These are phyloP conservation scores for Coemansia sp. DNA, from an alignment of 192 early-diverging fungal genomes.

Conservation along the genomic window DNA sequence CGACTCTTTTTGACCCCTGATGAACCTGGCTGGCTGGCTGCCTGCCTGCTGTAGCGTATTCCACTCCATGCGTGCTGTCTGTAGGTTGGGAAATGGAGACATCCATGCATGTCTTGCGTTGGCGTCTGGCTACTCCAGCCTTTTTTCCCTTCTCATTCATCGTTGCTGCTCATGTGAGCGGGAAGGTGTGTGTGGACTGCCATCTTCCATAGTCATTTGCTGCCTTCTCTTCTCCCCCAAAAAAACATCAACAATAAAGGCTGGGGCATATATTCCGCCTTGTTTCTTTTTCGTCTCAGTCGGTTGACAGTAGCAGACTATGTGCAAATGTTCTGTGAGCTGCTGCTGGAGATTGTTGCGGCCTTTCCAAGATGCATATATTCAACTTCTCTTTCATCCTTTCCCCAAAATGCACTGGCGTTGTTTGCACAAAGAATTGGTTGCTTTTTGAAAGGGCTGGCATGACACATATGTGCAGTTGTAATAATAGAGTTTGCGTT, in stretches of 20 bases:
- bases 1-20: not conserved
- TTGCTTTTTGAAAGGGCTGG: not conserved
- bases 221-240: not conserved
- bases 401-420: not conserved
- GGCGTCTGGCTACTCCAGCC: not conserved
- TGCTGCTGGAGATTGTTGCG: conserved; percentile 1
- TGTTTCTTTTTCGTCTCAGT: no score
- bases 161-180: conserved; percentile 4
- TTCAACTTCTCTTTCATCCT: conserved; percentile 18
- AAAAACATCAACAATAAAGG: not conserved
- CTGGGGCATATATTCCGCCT: no score
- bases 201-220: conserved; percentile 4
- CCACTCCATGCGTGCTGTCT: no score
- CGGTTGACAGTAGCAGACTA: not conserved
- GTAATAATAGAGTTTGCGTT: not conserved
- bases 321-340: not conserved
- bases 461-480: not conserved
- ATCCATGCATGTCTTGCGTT: not conserved
- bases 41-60: no score
- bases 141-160: not conserved
- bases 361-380: conserved; percentile 25
- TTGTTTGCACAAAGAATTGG: not conserved
- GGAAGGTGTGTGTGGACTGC: conserved; percentile 1
- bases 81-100: not conserved
- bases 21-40: no score